phyloP scores from a whole-genome alignment of 305 asterid species.

The Solanum chacoense region DNA sequence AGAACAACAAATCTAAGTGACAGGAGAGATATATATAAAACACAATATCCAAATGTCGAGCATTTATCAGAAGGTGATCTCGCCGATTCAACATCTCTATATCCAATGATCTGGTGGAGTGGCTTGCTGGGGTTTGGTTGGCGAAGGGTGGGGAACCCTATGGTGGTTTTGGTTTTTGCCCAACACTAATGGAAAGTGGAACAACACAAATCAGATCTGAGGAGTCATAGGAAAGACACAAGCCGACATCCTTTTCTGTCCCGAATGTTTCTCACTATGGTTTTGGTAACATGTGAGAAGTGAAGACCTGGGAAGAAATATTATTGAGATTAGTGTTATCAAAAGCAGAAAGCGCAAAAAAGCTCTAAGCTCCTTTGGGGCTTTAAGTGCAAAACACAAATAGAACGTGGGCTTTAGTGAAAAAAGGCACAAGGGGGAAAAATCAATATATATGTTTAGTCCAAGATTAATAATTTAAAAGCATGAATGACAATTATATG shows the following conservation, averaged over 20 bases:
- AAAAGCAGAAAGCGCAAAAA: neutral
- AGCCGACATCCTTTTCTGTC: neutral
- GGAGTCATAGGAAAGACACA: neutral
- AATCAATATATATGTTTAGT: neutral
- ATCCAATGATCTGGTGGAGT: neutral
- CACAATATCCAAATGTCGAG: neutral
- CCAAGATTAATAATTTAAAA: neutral
- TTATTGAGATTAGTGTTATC: neutral
- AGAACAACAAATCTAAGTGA: too few species aligned
- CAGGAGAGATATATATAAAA: too few species aligned
- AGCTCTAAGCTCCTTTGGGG: neutral
- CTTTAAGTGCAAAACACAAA: too few species aligned
- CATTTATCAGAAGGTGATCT: neutral
- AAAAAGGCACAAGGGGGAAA: neutral
- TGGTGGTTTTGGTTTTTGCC: neutral
- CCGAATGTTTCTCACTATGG: neutral
- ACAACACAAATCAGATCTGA: neutral
- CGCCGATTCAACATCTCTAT: neutral
- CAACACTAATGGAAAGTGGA: neutral
- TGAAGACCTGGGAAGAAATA: neutral
- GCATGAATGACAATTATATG: neutral
- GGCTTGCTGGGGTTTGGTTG: neutral
- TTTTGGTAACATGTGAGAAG: neutral
- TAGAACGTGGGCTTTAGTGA: neutral
- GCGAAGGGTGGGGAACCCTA: rapidly evolving